phyloP scores from a whole-genome alignment of 768 basidiomycete species.

The Daedaleopsis nitida region DNA sequence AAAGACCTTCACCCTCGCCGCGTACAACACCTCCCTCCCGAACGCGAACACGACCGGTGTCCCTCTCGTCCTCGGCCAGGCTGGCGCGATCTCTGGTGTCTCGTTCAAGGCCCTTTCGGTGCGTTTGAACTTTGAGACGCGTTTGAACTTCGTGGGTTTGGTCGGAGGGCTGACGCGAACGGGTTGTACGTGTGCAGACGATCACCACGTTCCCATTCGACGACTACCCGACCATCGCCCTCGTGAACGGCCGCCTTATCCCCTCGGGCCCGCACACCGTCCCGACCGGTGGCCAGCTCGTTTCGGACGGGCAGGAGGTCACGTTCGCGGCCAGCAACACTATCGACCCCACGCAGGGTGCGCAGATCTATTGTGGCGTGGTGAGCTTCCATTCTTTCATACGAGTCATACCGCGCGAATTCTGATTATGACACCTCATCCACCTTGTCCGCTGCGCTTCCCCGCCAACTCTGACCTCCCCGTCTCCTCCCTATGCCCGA shows the following conservation, averaged over 20 bases:
- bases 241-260: conserved; percentile 40
- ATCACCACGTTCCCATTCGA: conserved; percentile 52
- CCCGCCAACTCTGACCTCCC: not conserved
- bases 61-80: conserved; percentile 47
- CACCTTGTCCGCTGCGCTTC: not conserved
- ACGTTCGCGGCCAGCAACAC: conserved; percentile 41
- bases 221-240: conserved; percentile 44
- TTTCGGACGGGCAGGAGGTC: conserved; percentile 32
- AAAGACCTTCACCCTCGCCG: conserved; percentile 49
- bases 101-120: conserved; percentile 48
- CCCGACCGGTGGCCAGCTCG: conserved; percentile 40
- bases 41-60: conserved; percentile 48
- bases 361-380: conserved; percentile 40
- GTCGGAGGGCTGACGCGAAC: not conserved
- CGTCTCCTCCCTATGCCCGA: not conserved
- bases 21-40: conserved; percentile 41
- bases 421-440: not conserved
- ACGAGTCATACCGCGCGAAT: not conserved
- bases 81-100: conserved; percentile 34
- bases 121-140: conserved; percentile 16
- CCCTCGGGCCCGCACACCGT: conserved; percentile 33
- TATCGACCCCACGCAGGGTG: conserved; percentile 29
- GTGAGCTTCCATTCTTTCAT: conserved; percentile 20
- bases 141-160: not conserved
- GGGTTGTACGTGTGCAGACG: conserved; percentile 35